Evolutionary conservation across 805 yeast species (phyloP), one percentile per base, ranked within the genome.

Genomic region (Wickerhamiella australiensis): DNA sequence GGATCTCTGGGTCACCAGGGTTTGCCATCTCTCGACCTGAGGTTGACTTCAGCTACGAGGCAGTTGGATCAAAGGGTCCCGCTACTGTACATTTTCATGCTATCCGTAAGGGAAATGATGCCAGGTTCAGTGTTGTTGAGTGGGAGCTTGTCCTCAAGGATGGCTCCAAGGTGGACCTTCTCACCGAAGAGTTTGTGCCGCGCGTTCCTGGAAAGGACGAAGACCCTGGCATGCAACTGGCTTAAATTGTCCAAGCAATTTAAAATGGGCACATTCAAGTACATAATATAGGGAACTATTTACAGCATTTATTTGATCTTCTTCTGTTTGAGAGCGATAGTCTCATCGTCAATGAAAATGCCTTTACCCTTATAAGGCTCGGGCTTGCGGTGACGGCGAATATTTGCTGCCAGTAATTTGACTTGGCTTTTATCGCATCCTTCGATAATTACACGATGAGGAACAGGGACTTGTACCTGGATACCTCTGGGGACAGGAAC

Each of bases 341-440:
- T 86, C 71, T 92, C 97, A 61, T 79, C 83, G 66, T 88, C 84
- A 46, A 92, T 82, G 64, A 82, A 92, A 46, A 92, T 82, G 62
- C 99, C 99, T 59, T 94, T 94, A 64, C 98, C 98, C 70, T 92
- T 92, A 67, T 92, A 92, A 36, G 96, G 96, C 70, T 92, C 99
- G 42, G 99, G 99, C 53, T 94, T 94, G 64, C 85, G 85, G 72
- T 78, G 78, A 59, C 77, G 77, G 65, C 97, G 80, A 56, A 92
- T 73, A 51, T 78, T 77, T 13, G 95, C 95, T 17, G 97, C 98
- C 67, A 85, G 86, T 49, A 81, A 73, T 61, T 78, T 82, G 45
- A 92, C 88, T 62, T 81, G 80, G 65, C 88, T 95, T 66, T 85
- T 84, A 66, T 90, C 82, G 41, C 79, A 69, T 23, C 98, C 97